These are phyloP conservation scores for Kurtzmaniella quercitrusa DNA, from an alignment of 1,139 yeast species.

Conservation along the genomic window DNA sequence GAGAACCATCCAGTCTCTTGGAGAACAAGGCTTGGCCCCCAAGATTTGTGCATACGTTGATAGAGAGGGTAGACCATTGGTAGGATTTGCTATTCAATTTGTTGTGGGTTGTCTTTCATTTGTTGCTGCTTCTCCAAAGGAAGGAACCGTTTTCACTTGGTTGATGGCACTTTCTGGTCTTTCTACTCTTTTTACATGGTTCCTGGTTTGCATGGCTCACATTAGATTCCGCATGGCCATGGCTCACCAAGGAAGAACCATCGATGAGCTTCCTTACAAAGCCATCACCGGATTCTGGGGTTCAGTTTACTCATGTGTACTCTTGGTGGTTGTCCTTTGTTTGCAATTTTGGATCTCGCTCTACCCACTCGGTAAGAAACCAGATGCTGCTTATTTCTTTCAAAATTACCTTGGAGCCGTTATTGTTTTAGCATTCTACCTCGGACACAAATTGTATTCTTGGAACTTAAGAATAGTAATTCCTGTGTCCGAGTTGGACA, in stretches of 20 bases:
- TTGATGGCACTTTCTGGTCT: conserved; percentile 39
- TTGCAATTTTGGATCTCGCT: conserved; percentile 43
- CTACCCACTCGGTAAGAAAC: conserved; percentile 31
- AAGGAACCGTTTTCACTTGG: conserved; percentile 38
- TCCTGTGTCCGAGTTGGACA: conserved; percentile 29
- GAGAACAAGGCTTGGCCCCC: conserved; percentile 42
- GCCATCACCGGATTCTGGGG: conserved; percentile 38
- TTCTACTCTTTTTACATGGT: conserved; percentile 43
- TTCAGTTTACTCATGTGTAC: conserved; percentile 30
- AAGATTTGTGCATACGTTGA: conserved; percentile 33
- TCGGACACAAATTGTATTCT: conserved; percentile 33
- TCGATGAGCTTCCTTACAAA: conserved; percentile 34
- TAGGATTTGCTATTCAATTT: conserved; percentile 32
- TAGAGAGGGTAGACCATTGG: conserved; percentile 39
- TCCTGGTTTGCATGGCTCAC: conserved; percentile 36
- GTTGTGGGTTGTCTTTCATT: conserved; percentile 38
- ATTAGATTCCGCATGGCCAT: conserved; percentile 37
- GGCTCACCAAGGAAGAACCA: conserved; percentile 24
- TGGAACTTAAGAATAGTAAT: conserved; percentile 25
- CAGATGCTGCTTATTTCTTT: conserved; percentile 28
- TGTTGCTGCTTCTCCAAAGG: conserved; percentile 38
- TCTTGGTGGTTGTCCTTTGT: conserved; percentile 28
- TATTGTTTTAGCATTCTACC: conserved; percentile 26
- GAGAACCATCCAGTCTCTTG: conserved; percentile 37
- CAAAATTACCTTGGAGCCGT: conserved; percentile 34